Evolutionary conservation across 768 basidiomycete species (phyloP), one percentile per base, ranked within the genome.

Genomic region (Boletus huronensis): DNA sequence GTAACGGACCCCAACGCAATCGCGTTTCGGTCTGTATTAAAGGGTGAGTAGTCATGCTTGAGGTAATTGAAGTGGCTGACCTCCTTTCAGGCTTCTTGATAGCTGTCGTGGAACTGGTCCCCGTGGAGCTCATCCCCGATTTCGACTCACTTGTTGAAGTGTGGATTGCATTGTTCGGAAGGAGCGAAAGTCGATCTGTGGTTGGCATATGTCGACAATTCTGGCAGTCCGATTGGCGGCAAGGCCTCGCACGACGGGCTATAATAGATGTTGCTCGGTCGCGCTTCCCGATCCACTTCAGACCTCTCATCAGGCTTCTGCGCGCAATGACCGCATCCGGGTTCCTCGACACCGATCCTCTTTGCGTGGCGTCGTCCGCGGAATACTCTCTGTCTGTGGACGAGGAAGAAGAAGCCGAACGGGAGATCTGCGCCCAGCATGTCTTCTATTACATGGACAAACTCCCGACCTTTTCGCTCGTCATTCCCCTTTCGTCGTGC

Each of bases 241-340:
- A 79, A 35, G 82, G 82, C 44, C 77, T 79, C 4, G 73, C 84
- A 19, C 88, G 93, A 29, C 82, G 88, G 26, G 88, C 89, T 34
- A 80, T 95, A 47, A 81, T 98, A 51, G 92, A 94, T 56, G 84
- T 92, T 23, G 83, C 88, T 7, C 81, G 88, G 3, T 81, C 88
- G 9, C 82, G 90, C 3, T 98, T 93, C 70, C 94, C 94, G 3
- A 79, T 91, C 29, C 85, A 92, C 51, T 78, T 88, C 57, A 76
- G 78, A 25, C 82, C 85, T 0, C 79, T 95, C 21, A 67, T 90
- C 38, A 80, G 81, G 19, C 77, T 96, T 7, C 78, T 94, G 1
- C 82, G 89, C 8, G 77, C 91, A 2, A 83, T 95, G 79, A 85
- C 85, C 5, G 88, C 84, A 6, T 76, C 81, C 0, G 90, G 90